Percentiles rank a stretch among this genome's conserved stretches.
Conservation (phyloP, 2,329 filamentous ascomycete genomes). For the Lasiodiplodia theobromae region DNA sequence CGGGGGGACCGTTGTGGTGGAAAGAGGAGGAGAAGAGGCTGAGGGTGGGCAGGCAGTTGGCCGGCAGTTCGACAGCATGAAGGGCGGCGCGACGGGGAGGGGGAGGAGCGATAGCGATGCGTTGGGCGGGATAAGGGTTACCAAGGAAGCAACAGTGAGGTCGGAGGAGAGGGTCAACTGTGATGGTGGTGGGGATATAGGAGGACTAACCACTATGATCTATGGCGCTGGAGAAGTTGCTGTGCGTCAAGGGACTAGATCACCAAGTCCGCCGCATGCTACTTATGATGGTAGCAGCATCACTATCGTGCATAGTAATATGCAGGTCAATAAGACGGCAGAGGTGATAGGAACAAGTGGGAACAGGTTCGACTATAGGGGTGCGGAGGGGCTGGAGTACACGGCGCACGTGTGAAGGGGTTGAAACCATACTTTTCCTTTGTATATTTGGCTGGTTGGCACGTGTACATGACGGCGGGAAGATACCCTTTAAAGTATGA, state of each 20-base stretch:
- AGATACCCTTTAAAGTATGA: slow-evolving; percentile 4
- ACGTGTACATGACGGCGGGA: neutral
- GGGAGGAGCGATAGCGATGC: neutral
- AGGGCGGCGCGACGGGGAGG: neutral
- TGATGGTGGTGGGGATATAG: neutral
- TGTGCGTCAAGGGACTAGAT: neutral
- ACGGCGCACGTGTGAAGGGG: slow-evolving; percentile 14
- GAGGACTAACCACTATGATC: neutral
- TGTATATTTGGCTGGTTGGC: neutral
- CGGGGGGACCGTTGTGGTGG: neutral
- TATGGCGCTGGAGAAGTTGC: neutral
- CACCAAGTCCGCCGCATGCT: slow-evolving; percentile 4
- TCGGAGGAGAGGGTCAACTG: slow-evolving; percentile 14
- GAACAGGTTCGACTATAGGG: slow-evolving; percentile 6
- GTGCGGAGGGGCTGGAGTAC: slow-evolving; percentile 3
- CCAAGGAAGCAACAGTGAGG: slow-evolving; percentile 1
- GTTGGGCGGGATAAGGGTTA: slow-evolving; percentile 18
- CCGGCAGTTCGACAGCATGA: neutral
- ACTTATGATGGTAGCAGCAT: neutral
- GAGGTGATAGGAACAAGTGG: slow-evolving; percentile 5
- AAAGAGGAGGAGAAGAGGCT: neutral
- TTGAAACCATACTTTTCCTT: neutral
- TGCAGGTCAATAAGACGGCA: neutral
- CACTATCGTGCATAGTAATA: neutral
- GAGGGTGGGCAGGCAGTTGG: neutral